Conservation (phyloP, 2,329 filamentous ascomycete genomes). For the Colletotrichum sp. region DNA sequence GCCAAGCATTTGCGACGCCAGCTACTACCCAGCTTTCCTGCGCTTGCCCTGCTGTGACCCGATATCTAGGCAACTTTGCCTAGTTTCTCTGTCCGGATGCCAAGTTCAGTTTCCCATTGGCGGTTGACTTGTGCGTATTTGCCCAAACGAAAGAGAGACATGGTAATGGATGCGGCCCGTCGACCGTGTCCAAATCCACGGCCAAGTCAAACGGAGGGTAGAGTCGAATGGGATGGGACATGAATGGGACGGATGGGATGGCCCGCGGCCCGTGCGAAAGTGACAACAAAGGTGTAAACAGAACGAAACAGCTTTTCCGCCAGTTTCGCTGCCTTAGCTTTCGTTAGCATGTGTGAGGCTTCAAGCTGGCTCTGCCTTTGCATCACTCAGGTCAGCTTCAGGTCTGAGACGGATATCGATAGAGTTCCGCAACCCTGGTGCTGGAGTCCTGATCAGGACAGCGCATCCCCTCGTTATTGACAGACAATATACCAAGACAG, state of each 20-base stretch:
- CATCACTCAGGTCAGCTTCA: background rate
- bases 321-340: background rate
- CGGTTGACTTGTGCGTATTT: background rate
- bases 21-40: background rate
- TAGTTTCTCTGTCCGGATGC: background rate
- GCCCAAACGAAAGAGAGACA: background rate
- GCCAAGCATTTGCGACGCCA: background rate
- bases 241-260: background rate
- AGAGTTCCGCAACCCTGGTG: background rate
- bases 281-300: conserved; percentile 4
- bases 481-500: background rate
- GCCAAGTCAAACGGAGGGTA: background rate
- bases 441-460: background rate
- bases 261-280: conserved; percentile 15
- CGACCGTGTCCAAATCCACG: background rate
- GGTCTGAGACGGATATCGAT: background rate
- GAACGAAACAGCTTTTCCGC: conserved; percentile 1
- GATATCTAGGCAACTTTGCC: background rate
- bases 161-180: background rate
- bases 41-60: background rate
- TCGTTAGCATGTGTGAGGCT: background rate
- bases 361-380: background rate
- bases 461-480: background rate
- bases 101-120: background rate
- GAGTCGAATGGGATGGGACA: background rate